Base-by-base conservation (phyloP, 1,139 yeast genomes). In the Debaryomycetaceae sp. region DNA sequence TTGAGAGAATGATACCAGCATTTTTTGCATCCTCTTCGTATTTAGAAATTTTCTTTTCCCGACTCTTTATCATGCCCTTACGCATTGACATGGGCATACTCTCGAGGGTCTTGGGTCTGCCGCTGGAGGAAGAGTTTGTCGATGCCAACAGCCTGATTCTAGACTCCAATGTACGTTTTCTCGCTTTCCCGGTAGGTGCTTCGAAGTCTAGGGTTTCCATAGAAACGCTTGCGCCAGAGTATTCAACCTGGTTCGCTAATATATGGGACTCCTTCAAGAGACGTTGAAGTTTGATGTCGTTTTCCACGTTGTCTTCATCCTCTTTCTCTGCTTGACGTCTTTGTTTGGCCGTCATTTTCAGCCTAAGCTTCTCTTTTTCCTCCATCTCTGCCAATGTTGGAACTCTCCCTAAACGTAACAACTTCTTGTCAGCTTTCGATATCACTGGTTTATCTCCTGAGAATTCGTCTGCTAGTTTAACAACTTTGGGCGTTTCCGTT, bases 81-180 rank as follows among this genome's bases (percentile, higher is more conserved):
- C 97, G 76, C 74, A 89, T 82, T 22, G 78, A 63, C 91, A 93
- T 90, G 11, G 99, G 96, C 80, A 88, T 86, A 42, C 81, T 86
- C 54, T 87, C 95, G 33, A 85, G 66, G 45, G 69, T 80, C 45
- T 66, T 59, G 38, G 75, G 69, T 48, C 61, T 47, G 40, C 78
- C 68, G 43, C 68, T 48, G 52, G 66, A 61, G 17, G 66, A 57
- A 0, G 83, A 78, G 57, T 83, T 83, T 0, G 59, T 52, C 1
- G 78, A 73, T 0, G 91, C 75, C 6, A 84, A 58, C 24, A 72
- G 67, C 31, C 82, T 70, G 45, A 91, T 70, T 45, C 97, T 75
- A 37, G 83, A 76, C 45, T 85, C 84, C 49, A 91, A 65, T 0
- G 95, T 83, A 53, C 91, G 78, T 45, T 81, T 77, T 45, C 97